These are phyloP conservation scores for Dictyostelium capitatum DNA, from an alignment of 78 protist genomes.

Conservation along the genomic window DNA sequence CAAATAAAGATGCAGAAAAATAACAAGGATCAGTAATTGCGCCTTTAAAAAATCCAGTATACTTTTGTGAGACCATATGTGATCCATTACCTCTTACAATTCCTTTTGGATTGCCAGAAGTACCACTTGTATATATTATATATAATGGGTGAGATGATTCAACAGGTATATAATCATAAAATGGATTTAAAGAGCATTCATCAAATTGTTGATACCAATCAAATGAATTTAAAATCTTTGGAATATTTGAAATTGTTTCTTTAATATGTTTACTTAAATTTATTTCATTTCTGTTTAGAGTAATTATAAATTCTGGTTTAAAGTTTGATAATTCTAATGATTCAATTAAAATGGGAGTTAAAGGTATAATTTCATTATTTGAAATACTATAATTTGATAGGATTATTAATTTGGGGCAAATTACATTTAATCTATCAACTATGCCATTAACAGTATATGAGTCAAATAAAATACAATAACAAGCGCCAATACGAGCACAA, in stretches of 20 bases:
- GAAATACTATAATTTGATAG: background rate
- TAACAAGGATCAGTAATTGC: background rate
- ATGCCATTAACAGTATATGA: background rate
- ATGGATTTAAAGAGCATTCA: background rate
- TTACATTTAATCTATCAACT: no score
- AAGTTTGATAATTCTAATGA: slow-evolving; percentile 11
- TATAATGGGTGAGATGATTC: slow-evolving; percentile 88
- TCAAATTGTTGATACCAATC: slow-evolving; percentile 27
- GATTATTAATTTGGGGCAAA: background rate
- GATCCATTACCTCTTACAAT: slow-evolving; percentile 48
- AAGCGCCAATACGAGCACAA: slow-evolving; percentile 96
- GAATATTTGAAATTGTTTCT: background rate
- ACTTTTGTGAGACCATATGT: slow-evolving; percentile 36
- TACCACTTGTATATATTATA: slow-evolving; percentile 94
- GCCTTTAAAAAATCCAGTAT: background rate
- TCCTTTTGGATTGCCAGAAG: slow-evolving; percentile 84
- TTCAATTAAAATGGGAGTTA: background rate
- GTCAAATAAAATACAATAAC: slow-evolving; percentile 44
- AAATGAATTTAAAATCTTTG: background rate
- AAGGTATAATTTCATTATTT: no score
- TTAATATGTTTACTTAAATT: no score
- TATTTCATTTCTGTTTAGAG: slow-evolving; percentile 4
- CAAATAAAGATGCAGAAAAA: slow-evolving; percentile 4
- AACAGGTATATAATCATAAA: slow-evolving; percentile 34
- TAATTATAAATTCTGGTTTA: slow-evolving; percentile 20